A percentile compares a stretch with the other conserved stretches of the same genome.
These are phyloP conservation scores for Funneliformis mosseae DNA, from an alignment of 192 early-diverging fungal genomes.

Conservation along the genomic window DNA sequence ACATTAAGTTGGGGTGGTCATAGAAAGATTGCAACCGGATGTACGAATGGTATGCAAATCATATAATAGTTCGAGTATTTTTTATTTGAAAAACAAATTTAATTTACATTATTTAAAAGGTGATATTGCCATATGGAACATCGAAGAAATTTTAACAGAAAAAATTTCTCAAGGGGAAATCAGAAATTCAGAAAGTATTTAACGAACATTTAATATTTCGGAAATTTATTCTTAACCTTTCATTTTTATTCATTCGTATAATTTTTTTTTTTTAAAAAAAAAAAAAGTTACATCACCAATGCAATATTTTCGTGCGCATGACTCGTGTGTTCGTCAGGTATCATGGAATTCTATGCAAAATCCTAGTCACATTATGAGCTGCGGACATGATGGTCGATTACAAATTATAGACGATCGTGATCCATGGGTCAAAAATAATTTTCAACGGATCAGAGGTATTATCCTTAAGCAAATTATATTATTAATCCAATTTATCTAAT, in stretches of 20 bases:
- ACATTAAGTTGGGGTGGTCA: slow-evolving; percentile 33
- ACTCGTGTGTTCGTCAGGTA: slow-evolving; percentile 29
- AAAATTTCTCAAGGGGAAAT: background rate
- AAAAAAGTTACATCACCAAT: slow-evolving; percentile 3
- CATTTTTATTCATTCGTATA: background rate
- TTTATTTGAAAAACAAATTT: background rate
- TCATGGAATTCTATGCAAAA: slow-evolving; percentile 21
- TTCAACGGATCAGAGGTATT: slow-evolving; percentile 22
- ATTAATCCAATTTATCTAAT: background rate
- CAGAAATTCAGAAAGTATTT: background rate
- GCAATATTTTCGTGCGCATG: slow-evolving; percentile 15
- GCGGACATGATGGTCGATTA: slow-evolving; percentile 32
- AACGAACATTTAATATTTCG: background rate
- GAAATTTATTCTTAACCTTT: background rate
- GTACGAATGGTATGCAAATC: slow-evolving; percentile 23
- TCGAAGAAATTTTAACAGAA: slow-evolving; percentile 16
- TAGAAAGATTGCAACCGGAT: slow-evolving; percentile 24
- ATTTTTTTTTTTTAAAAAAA: background rate
- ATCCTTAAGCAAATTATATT: background rate
- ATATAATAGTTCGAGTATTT: background rate
- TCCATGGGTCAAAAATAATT: slow-evolving; percentile 28
- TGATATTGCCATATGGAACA: slow-evolving; percentile 27
- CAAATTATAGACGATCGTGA: slow-evolving; percentile 31
- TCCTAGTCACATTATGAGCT: slow-evolving; percentile 31
- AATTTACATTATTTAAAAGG: background rate